Evolutionary conservation across 148 eudicot genomes (phyloP).

Genomic region (Arctostaphylos glauca): DNA sequence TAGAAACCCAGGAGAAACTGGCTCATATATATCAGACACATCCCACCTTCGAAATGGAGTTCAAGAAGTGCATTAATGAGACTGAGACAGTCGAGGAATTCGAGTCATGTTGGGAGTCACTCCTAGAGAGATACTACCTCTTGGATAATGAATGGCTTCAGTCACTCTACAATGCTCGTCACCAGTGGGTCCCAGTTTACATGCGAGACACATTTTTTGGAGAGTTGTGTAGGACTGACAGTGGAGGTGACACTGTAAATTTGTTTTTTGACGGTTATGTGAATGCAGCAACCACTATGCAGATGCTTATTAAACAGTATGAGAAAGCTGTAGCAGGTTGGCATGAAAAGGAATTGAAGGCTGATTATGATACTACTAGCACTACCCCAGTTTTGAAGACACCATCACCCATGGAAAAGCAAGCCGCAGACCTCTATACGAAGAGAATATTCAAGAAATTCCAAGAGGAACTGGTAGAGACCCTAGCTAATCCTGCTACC

Average conservation of each 20-base stretch:
- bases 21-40: slow-evolving; percentile 22
- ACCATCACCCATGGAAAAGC: slow-evolving; percentile 36
- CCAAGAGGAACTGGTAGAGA: slow-evolving; percentile 35
- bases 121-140: slow-evolving; percentile 18
- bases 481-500: slow-evolving; percentile 31
- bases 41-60: slow-evolving; percentile 23
- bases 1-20: slow-evolving; percentile 26
- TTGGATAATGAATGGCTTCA: slow-evolving; percentile 31
- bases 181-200: slow-evolving; percentile 33
- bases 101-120: slow-evolving; percentile 26
- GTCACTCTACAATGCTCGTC: slow-evolving; percentile 27
- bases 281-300: slow-evolving; percentile 20
- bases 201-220: slow-evolving; percentile 29
- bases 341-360: slow-evolving; percentile 27
- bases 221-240: slow-evolving; percentile 10
- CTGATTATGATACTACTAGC: slow-evolving; percentile 28
- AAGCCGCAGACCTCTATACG: slow-evolving; percentile 27
- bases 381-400: slow-evolving; percentile 26
- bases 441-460: slow-evolving; percentile 29
- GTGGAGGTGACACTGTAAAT: slow-evolving; percentile 16
- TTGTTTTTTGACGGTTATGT: slow-evolving; percentile 27
- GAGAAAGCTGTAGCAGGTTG: slow-evolving; percentile 26
- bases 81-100: slow-evolving; percentile 26
- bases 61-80: slow-evolving; percentile 25
- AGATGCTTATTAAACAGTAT: slow-evolving; percentile 25